Evolutionary conservation across 805 yeast genomes (phyloP).

Genomic region (Barnettozyma vustinii): DNA sequence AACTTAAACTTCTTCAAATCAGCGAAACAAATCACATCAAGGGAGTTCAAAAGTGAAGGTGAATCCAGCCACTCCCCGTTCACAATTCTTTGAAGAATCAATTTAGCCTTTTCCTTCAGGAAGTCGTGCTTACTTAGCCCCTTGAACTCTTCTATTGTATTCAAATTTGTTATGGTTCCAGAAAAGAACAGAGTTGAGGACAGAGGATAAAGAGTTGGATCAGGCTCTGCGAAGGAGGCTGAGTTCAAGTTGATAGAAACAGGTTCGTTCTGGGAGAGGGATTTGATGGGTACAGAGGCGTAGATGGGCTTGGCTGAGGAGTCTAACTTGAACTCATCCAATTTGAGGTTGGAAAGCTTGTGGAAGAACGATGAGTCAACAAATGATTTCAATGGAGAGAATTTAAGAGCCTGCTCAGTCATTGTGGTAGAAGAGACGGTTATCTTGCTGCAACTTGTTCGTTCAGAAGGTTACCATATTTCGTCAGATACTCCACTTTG

Average conservation of each 20-base stretch:
- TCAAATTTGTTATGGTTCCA: slow-evolving; percentile 54
- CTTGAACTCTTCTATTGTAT: slow-evolving; percentile 85
- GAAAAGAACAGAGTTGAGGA: slow-evolving; percentile 22
- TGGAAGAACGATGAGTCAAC: slow-evolving; percentile 87
- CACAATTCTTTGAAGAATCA: slow-evolving; percentile 26
- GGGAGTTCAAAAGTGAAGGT: slow-evolving; percentile 38
- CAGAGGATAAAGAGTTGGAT: slow-evolving; percentile 14
- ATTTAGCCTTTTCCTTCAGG: slow-evolving; percentile 37
- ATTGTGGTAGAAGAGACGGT: background rate
- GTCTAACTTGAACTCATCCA: slow-evolving; percentile 62
- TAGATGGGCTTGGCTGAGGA: slow-evolving; percentile 24
- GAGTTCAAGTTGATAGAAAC: slow-evolving; percentile 25
- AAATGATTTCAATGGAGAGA: slow-evolving; percentile 55
- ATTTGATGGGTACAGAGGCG: slow-evolving; percentile 26
- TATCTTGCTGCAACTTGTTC: background rate
- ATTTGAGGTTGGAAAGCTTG: slow-evolving; percentile 62
- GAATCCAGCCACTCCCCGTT: slow-evolving; percentile 31
- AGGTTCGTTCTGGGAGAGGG: slow-evolving; percentile 26
- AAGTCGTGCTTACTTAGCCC: slow-evolving; percentile 55
- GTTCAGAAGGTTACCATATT: background rate
- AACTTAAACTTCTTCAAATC: slow-evolving; percentile 87
- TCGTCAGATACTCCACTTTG: background rate
- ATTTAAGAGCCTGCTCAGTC: slow-evolving; percentile 19
- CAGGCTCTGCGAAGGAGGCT: slow-evolving; percentile 26
- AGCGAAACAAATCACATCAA: slow-evolving; percentile 63